Base-by-base conservation (phyloP, 352 stramenopile genomes). In the Thalassiosira sp. region DNA sequence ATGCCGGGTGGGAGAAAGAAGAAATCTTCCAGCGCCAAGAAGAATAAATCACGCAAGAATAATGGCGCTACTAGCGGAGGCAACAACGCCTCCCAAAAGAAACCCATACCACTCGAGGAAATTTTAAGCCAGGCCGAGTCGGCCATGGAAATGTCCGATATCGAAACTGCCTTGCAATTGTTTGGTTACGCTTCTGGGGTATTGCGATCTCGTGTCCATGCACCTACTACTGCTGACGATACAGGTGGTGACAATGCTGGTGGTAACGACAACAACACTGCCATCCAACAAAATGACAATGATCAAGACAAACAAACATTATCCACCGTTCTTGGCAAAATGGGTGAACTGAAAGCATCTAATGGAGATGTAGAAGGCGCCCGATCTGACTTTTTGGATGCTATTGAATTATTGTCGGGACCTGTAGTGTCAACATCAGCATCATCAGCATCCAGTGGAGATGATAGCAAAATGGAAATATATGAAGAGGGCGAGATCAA, bases 251-350 rank as follows among this genome's bases (percentile, higher is more conserved):
- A n/a, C n/a, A n/a, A n/a, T n/a, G n/a, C n/a, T 22, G 60, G 37
- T 22, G n/a, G 10, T 53, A 37, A 10, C 37, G 24, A 25, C 18
- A 59, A 40, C 22, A 64, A 46, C 10, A 56, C 27, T 37, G 27
- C 0, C 40, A 33, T 18, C 3, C 18, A 64, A 5, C 18, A 42
- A 40, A 62, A 16, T 52, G 48, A 48, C 37, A 42, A 68, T 28
- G 65, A 80, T 18, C 27, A 58, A 48, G 60, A 81, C 37, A 72
- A 65, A 54, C 46, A 45, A 25, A 74, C 58, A 31, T 68, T 84
- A 54, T 57, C 77, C n/a, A 61, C 74, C 16, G 75, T 90, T 18
- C 70, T 92, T 35, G 84, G 84, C 48, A 90, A 90, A 75, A 59
- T 84, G 56, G 84, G 71, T 11, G 84, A 92, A 72, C 52, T 78